phyloP scores from a whole-genome alignment of 2,329 filamentous ascomycete genomes.

The Phialophora tarda region DNA sequence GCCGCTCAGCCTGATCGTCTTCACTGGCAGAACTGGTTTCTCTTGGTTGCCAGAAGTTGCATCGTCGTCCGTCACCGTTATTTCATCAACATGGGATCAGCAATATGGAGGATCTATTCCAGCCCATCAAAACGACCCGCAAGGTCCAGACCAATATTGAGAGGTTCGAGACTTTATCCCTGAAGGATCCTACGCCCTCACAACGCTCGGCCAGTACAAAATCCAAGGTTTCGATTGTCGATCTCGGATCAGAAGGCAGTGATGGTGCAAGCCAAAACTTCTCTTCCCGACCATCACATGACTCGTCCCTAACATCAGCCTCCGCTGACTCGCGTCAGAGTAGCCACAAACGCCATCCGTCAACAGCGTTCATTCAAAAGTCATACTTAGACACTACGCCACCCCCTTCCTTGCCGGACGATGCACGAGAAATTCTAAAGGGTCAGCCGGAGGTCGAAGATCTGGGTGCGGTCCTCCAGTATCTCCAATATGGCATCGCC shows the following conservation, averaged over 20 bases:
- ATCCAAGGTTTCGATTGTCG: slow-evolving; percentile 35
- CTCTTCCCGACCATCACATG: slow-evolving; percentile 28
- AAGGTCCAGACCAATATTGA: slow-evolving; percentile 54
- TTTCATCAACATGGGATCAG: slow-evolving; percentile 18
- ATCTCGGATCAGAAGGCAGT: slow-evolving; percentile 24
- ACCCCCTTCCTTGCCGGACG: slow-evolving; percentile 45
- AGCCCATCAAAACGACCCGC: slow-evolving; percentile 62
- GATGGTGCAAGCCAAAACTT: slow-evolving; percentile 23
- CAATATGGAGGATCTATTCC: slow-evolving; percentile 60
- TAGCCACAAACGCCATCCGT: slow-evolving; percentile 33
- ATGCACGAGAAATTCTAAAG: slow-evolving; percentile 65
- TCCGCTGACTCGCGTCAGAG: slow-evolving; percentile 17
- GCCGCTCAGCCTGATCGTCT: neutral
- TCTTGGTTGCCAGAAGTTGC: neutral
- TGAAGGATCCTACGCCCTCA: slow-evolving; percentile 26
- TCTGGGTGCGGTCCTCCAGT: slow-evolving; percentile 60
- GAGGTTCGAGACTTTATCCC: slow-evolving; percentile 46
- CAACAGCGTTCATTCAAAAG: slow-evolving; percentile 37
- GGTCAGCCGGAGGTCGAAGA: slow-evolving; percentile 66
- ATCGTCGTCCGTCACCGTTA: neutral
- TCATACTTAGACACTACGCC: slow-evolving; percentile 32
- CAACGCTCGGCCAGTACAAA: slow-evolving; percentile 21
- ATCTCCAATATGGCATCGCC: slow-evolving; percentile 51
- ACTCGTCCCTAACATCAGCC: slow-evolving; percentile 45
- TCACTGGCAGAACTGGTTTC: neutral